Conservation (phyloP, 1,284 basidiomycete species). For the Fomitopsis betulina region DNA sequence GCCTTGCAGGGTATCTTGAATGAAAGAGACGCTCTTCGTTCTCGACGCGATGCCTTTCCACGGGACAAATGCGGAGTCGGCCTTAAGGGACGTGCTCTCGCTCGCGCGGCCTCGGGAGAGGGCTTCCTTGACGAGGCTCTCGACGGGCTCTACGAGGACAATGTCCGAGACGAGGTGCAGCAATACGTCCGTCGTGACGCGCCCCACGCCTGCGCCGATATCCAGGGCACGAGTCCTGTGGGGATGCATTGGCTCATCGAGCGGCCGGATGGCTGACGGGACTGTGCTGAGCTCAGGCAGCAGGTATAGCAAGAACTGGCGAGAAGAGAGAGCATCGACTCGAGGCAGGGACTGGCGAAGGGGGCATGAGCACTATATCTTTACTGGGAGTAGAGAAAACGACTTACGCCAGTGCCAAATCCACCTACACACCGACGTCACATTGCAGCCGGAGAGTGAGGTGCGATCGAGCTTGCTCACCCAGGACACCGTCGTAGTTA, state of each 20-base stretch:
- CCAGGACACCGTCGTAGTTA: slow-evolving; percentile 68
- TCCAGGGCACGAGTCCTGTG: slow-evolving; percentile 74
- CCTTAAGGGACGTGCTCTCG: slow-evolving; percentile 7
- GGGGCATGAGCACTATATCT: neutral
- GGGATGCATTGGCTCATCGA: slow-evolving; percentile 18
- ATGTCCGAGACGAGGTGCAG: slow-evolving; percentile 83
- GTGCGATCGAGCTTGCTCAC: slow-evolving; percentile 26
- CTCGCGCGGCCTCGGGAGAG: slow-evolving; percentile 44
- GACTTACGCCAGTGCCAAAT: slow-evolving; percentile 64
- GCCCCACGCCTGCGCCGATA: slow-evolving; percentile 88
- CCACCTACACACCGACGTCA: slow-evolving; percentile 42
- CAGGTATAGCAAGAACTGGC: slow-evolving; percentile 79
- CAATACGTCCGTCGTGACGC: slow-evolving; percentile 83
- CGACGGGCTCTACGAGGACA: slow-evolving; percentile 84
- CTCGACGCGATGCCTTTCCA: slow-evolving; percentile 70
- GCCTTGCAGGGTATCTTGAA: slow-evolving; percentile 73
- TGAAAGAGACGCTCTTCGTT: slow-evolving; percentile 77
- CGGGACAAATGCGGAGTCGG: slow-evolving; percentile 17
- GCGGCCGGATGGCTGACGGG: slow-evolving; percentile 54
- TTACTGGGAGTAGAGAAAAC: slow-evolving; percentile 2
- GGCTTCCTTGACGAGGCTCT: slow-evolving; percentile 72
- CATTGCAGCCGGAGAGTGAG: slow-evolving; percentile 15
- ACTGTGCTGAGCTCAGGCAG: slow-evolving; percentile 76
- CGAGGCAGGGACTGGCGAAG: slow-evolving; percentile 73
- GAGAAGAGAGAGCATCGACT: slow-evolving; percentile 83